Conservation (phyloP, 108 stramenopile genomes). For the Poteriospumella lacustris region DNA sequence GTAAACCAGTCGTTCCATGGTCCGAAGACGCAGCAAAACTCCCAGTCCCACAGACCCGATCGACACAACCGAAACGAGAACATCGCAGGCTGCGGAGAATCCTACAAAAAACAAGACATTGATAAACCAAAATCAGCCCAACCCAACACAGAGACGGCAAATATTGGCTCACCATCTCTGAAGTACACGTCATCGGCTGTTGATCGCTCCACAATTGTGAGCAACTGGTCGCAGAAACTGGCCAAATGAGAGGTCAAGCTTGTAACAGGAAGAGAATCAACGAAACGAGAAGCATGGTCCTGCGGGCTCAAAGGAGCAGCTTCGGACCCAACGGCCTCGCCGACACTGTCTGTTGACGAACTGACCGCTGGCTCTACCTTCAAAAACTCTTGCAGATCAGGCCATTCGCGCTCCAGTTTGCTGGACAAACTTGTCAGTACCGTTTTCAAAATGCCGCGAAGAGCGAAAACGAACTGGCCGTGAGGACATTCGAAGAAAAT, state of each 20-base stretch:
- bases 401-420: no score
- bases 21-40: conserved; percentile 4
- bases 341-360: neutral
- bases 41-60: neutral
- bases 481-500: neutral
- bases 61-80: neutral
- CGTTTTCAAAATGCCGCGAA: no score
- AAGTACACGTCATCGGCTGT: neutral
- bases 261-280: neutral
- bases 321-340: neutral
- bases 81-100: neutral
- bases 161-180: conserved; percentile 2
- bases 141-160: neutral
- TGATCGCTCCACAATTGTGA: neutral
- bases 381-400: neutral
- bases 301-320: no score
- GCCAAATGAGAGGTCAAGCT: neutral
- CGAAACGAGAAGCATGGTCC: no score
- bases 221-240: neutral
- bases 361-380: neutral
- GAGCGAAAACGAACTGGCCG: no score
- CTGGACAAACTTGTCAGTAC: no score
- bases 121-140: neutral
- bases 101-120: neutral
- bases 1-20: neutral